Conservation (phyloP, 805 yeast species). For the Limtongia smithiae region DNA sequence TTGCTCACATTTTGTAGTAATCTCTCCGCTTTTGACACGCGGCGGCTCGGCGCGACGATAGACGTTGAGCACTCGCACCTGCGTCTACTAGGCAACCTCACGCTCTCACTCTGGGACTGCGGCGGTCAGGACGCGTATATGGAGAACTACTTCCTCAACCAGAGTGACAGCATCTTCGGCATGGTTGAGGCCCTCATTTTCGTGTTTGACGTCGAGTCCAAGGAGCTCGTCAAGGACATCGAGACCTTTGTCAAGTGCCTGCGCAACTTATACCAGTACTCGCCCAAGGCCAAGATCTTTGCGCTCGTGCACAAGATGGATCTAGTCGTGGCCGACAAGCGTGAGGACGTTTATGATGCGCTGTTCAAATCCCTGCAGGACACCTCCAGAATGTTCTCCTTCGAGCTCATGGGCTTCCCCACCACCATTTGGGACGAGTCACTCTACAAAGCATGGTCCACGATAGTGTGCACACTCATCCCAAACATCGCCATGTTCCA, state of each 20-base stretch:
- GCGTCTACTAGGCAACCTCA: conserved; percentile 90
- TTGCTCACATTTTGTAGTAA: too few relatives aligned
- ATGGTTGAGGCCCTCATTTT: conserved; percentile 94
- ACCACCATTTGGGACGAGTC: conserved; percentile 98
- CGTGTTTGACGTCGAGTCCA: conserved; percentile 93
- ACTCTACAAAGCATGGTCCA: conserved; percentile 94
- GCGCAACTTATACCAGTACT: conserved; percentile 72
- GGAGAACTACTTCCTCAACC: conserved; percentile 87
- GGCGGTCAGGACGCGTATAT: conserved; percentile 97
- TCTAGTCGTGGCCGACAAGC: conserved; percentile 48
- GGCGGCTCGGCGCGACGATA: conserved; percentile 93
- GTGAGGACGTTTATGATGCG: conserved; percentile 63
- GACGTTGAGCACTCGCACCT: conserved; percentile 98
- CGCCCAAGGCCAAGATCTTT: conserved; percentile 89
- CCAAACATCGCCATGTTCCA: conserved; percentile 86
- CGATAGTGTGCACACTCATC: conserved; percentile 87
- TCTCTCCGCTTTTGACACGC: conserved; percentile 93
- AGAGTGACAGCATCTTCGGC: conserved; percentile 86
- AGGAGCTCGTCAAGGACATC: conserved; percentile 86
- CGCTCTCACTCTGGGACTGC: conserved; percentile 94
- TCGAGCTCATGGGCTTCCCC: conserved; percentile 64
- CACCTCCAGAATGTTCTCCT: conserved; percentile 46
- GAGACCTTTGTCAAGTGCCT: conserved; percentile 85
- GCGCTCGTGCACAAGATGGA: conserved; percentile 95
- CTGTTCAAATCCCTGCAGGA: conserved; percentile 80